A percentile compares a stretch with the other conserved stretches of the same genome.
Conservation (phyloP, 352 stramenopile genomes). For the Saprolegnia parasitica region DNA sequence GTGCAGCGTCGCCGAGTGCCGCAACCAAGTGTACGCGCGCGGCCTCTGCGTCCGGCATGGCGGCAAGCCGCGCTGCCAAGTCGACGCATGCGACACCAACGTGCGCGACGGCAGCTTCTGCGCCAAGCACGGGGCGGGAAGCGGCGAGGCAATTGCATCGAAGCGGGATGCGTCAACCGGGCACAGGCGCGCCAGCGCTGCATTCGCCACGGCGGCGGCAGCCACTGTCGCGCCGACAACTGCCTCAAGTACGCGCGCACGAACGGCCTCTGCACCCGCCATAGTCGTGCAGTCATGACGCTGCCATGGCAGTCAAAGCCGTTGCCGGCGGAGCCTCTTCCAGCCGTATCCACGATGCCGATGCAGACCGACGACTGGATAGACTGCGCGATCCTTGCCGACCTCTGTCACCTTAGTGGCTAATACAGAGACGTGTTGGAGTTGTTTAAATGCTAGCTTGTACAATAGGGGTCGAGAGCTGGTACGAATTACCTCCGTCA, state of each 20-base stretch:
- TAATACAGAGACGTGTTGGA: no score
- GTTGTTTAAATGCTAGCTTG: no score
- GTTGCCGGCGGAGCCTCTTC: no score
- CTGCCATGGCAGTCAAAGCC: no score
- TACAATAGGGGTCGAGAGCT: no score
- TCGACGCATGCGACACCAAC: constrained; percentile 26
- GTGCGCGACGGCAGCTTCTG: constrained; percentile 30
- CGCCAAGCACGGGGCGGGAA: constrained; percentile 30
- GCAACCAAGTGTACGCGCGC: constrained; percentile 19
- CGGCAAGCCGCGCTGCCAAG: constrained; percentile 23
- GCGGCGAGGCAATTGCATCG: not conserved
- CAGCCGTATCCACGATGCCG: no score
- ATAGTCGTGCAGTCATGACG: not conserved
- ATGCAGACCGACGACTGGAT: no score
- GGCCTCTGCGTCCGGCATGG: constrained; percentile 29
- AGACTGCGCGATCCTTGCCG: no score
- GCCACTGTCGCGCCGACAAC: not conserved
- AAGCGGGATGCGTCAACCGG: not conserved
- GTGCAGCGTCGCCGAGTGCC: constrained; percentile 25
- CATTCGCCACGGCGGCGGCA: constrained; percentile 5
- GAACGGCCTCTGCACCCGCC: not conserved
- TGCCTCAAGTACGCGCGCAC: not conserved
- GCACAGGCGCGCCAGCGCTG: not conserved
- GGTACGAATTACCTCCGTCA: no score
- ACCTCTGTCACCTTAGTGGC: no score